Evolutionary conservation across 1,284 basidiomycete species (phyloP), one percentile per base, ranked within the genome.

Genomic region (Xerocomus nothofagi): DNA sequence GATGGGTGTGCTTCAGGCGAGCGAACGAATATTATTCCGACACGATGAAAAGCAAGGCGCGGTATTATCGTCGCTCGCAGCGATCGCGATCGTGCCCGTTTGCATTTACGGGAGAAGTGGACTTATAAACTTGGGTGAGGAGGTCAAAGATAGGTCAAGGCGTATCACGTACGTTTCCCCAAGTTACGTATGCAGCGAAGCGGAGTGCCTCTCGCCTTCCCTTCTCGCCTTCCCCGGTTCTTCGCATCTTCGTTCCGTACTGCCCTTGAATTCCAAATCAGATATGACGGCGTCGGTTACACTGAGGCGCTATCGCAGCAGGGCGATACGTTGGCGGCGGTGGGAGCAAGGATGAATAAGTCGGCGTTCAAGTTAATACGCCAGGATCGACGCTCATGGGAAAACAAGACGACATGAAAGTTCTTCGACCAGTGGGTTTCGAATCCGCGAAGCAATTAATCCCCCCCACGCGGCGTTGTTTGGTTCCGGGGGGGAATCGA

Each of bases 381-480:
- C 39, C 36, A 39, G 48, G 57, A 59, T 62, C 54, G 59, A 49
- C 59, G 40, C 30, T 29, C 43, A 34, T 21, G 27, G 23, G 44
- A 40, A 39, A 36, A 36, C 9, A 31, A n/a, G 12, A 18, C 31
- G 20, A 49, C 36, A 50, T 43, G 58, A 41, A 61, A n/a, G 52
- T 53, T 52, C 58, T 54, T 56, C 39, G 34, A 12, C 47, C 62
- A 9, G 24, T 24, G 49, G 29, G 23, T 47, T 44, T 51, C 50
- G 39, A 60, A 36, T 38, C 26, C 8, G 38, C 41, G 38, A 30
- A 33, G 58, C 20, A 33, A 46, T 59, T 57, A 49, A 47, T 58
- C 39, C 14, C 39, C n/a, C 39, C 33, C 51, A 51, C 20, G 53
- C 59, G 47, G 44, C 18, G 39, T 58, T 61, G 46, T 61, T 61